Conservation (phyloP, 2,329 filamentous ascomycete genomes). For the Diplodia mutila region DNA sequence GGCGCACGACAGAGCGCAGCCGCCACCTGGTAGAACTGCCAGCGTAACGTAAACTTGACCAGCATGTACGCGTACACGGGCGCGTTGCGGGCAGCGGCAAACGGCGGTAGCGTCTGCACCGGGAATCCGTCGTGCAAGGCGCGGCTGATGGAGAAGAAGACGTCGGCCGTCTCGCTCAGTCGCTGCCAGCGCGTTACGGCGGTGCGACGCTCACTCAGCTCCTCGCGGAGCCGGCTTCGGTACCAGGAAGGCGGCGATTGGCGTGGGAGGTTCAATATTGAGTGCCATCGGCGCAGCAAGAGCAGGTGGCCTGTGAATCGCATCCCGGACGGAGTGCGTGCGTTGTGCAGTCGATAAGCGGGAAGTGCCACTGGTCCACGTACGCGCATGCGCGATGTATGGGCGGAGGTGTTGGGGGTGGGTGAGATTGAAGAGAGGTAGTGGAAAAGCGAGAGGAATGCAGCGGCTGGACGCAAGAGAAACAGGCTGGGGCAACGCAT, state of each 20-base stretch:
- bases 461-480: too few species aligned
- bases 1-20: conserved; percentile 39
- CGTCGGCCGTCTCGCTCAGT: conserved; percentile 52
- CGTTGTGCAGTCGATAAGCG: too few species aligned
- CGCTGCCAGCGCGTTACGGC: conserved; percentile 38
- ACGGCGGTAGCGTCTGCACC: conserved; percentile 35
- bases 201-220: conserved; percentile 42
- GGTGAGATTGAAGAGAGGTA: too few species aligned
- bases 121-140: conserved; percentile 19
- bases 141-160: conserved; percentile 34
- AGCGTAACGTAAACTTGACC: conserved; percentile 50
- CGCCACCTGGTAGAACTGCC: conserved; percentile 46
- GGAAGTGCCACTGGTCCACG: too few species aligned
- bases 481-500: too few species aligned
- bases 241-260: conserved; percentile 46
- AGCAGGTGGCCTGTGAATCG: too few species aligned
- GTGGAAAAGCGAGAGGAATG: too few species aligned
- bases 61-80: conserved; percentile 49
- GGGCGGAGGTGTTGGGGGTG: too few species aligned
- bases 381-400: too few species aligned
- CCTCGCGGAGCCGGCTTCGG: conserved; percentile 45
- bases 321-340: too few species aligned
- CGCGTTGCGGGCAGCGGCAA: conserved; percentile 28
- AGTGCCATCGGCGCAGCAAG: conserved; percentile 24
- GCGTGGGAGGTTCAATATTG: conserved; percentile 39